Evolutionary conservation across 1,284 basidiomycete genomes (phyloP).

Genomic region (Rhodotorula glutinis): DNA sequence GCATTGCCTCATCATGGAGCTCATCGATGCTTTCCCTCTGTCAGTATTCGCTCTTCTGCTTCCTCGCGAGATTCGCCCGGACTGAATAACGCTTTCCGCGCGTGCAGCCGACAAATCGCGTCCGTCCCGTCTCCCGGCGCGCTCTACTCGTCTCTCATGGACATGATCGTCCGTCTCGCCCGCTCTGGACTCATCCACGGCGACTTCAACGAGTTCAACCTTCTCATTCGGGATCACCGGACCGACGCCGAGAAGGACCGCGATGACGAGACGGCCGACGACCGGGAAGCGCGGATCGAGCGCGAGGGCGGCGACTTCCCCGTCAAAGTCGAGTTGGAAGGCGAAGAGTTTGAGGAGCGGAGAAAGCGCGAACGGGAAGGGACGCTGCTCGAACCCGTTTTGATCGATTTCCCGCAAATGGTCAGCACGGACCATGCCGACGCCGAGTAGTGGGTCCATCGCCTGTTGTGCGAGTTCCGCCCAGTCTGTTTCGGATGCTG

Average conservation of each 20-base stretch:
- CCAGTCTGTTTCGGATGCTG: no score
- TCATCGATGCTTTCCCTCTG: conserved; percentile 93
- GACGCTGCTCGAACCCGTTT: conserved; percentile 62
- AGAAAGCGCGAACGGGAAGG: conserved; percentile 22
- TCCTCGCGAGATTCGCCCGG: no score
- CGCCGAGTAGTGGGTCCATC: conserved; percentile 77
- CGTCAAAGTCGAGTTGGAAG: conserved; percentile 31
- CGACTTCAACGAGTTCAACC: conserved; percentile 99
- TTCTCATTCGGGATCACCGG: conserved; percentile 67
- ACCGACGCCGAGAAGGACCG: conserved; percentile 38
- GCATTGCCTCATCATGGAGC: conserved; percentile 94
- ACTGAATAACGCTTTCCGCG: not conserved
- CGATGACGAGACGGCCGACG: conserved; percentile 37
- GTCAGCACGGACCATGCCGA: conserved; percentile 95
- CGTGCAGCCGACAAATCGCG: conserved; percentile 79
- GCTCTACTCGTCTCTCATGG: conserved; percentile 90
- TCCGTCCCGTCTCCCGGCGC: conserved; percentile 78
- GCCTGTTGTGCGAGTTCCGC: not conserved
- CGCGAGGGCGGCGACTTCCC: conserved; percentile 27
- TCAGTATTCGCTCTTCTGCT: conserved; percentile 50
- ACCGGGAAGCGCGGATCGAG: conserved; percentile 32
- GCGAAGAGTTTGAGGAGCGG: conserved; percentile 54
- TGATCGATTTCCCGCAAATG: conserved; percentile 99
- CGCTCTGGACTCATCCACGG: conserved; percentile 92
- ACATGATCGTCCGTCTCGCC: conserved; percentile 91